These are phyloP conservation scores for Geoglossum glabrum DNA, from an alignment of 495 filamentous ascomycete genomes.

Conservation along the genomic window DNA sequence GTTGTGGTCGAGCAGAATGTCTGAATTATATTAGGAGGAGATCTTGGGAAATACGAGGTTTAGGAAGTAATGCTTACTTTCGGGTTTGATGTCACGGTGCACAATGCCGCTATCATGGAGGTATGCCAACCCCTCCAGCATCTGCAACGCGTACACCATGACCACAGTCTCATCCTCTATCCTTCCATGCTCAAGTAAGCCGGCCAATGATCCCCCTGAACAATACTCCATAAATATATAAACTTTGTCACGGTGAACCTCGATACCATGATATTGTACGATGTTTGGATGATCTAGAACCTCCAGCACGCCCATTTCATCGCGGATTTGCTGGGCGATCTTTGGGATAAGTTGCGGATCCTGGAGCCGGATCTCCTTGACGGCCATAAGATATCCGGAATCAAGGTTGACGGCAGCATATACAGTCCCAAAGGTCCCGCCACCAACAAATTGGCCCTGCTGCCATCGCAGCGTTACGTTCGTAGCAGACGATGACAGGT, in stretches of 20 bases:
- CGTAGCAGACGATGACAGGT: conserved; percentile 77
- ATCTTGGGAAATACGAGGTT: neutral
- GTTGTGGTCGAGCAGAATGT: conserved; percentile 91
- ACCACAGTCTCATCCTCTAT: conserved; percentile 97
- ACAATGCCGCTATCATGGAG: conserved; percentile 77
- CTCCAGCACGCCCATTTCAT: conserved; percentile 93
- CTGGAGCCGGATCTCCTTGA: conserved; percentile 94
- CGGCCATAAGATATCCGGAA: conserved; percentile 88
- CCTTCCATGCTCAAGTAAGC: conserved; percentile 77
- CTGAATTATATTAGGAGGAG: conserved; percentile 10
- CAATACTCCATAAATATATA: conserved; percentile 99
- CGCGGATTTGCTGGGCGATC: conserved; percentile 79
- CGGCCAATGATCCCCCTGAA: conserved; percentile 81
- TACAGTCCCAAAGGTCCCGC: conserved; percentile 91
- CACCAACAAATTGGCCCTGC: conserved; percentile 90
- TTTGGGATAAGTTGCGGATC: conserved; percentile 90
- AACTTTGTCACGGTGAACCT: conserved; percentile 93
- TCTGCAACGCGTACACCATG: conserved; percentile 90
- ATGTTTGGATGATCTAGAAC: conserved; percentile 93
- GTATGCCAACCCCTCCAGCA: conserved; percentile 89
- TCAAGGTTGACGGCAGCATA: conserved; percentile 95
- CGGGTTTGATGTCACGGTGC: conserved; percentile 95
- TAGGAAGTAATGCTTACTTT: conserved; percentile 42
- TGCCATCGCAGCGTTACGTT: conserved; percentile 94
- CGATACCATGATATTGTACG: conserved; percentile 92